Percentiles rank a stretch among this genome's conserved stretches.
Evolutionary conservation across 192 early-diverging fungal genomes (phyloP).

Genomic region (Paraglomus occultum): DNA sequence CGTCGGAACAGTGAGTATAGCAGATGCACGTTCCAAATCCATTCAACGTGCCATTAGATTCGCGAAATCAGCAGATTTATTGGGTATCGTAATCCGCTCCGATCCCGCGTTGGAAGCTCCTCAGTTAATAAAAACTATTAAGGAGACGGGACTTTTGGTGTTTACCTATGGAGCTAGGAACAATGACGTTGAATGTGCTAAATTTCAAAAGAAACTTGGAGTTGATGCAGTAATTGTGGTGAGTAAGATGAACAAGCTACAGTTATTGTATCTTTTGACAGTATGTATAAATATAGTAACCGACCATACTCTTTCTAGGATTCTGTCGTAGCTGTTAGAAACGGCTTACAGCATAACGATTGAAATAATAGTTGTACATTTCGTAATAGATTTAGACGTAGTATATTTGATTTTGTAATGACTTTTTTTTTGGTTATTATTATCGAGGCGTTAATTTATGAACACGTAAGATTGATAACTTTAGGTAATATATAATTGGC

Average conservation of each 20-base stretch:
- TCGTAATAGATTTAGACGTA: no score
- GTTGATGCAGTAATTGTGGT: slow-evolving; percentile 88
- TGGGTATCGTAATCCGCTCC: slow-evolving; percentile 79
- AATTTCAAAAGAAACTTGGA: slow-evolving; percentile 70
- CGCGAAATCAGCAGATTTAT: slow-evolving; percentile 65
- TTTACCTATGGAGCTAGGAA: slow-evolving; percentile 85
- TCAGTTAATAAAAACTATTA: slow-evolving; percentile 65
- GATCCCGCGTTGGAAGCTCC: slow-evolving; percentile 76
- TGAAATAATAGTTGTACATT: no score
- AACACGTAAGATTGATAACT: no score
- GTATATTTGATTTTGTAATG: no score
- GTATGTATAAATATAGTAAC: neutral
- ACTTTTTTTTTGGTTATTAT: no score
- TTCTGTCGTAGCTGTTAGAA: slow-evolving; percentile 54
- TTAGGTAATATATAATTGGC: no score
- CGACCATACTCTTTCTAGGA: slow-evolving; percentile 34
- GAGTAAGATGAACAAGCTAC: slow-evolving; percentile 17
- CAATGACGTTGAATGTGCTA: slow-evolving; percentile 68
- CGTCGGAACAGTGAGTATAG: slow-evolving; percentile 69
- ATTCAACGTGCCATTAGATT: slow-evolving; percentile 76
- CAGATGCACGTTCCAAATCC: slow-evolving; percentile 79
- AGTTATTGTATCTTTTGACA: neutral
- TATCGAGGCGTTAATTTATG: no score
- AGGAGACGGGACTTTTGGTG: slow-evolving; percentile 65
- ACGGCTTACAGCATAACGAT: slow-evolving; percentile 25